Percentiles rank a stretch among this genome's conserved stretches.
phyloP scores from a whole-genome alignment of 148 eudicot species.

The Vaccinium vitisidaea region DNA sequence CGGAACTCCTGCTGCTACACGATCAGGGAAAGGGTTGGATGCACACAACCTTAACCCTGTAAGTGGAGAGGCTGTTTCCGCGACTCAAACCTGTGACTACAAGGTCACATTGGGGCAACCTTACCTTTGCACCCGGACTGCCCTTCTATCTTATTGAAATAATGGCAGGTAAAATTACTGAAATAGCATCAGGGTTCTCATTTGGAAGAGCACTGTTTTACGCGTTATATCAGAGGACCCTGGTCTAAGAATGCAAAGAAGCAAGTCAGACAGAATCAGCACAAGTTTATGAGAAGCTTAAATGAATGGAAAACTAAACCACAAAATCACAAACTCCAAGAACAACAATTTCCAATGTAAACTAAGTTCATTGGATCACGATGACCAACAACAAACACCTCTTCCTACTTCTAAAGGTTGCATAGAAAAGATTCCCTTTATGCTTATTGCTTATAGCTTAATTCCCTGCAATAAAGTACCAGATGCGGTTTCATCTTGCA shows the following conservation, averaged over 20 bases:
- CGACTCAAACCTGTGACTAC: not conserved
- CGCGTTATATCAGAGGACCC: not conserved
- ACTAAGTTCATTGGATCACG: not conserved
- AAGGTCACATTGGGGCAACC: not conserved
- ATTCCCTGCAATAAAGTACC: not conserved
- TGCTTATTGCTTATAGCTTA: not conserved
- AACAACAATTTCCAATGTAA: not conserved
- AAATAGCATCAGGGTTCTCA: not conserved
- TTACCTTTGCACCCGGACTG: not conserved
- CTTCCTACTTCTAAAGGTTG: not conserved
- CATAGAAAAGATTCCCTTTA: not conserved
- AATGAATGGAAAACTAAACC: not conserved
- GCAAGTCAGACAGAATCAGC: not conserved
- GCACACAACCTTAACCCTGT: not conserved
- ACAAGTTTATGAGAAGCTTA: not conserved
- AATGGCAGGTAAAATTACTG: not conserved
- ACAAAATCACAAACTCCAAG: not conserved
- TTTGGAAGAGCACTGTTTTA: not conserved
- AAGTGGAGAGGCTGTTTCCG: not conserved
- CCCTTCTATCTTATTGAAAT: not conserved
- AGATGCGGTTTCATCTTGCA: not conserved
- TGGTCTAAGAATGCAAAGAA: not conserved
- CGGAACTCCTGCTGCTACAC: not conserved
- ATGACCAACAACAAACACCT: not conserved
- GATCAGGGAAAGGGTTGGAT: not conserved